Conservation (phyloP, 176 grass and related monocot genomes). For the Oryza coarctata region DNA sequence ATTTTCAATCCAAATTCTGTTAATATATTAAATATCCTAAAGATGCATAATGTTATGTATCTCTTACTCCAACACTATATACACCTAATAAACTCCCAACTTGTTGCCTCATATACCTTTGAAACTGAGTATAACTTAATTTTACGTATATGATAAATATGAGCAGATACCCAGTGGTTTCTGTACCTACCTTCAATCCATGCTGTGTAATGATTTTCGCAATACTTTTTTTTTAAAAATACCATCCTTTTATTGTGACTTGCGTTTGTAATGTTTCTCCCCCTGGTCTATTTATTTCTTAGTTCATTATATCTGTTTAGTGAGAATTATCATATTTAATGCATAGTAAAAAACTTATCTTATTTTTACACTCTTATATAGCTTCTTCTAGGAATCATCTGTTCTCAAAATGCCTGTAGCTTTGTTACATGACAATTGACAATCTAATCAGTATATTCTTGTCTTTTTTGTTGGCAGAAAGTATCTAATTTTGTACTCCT, state of each 20-base stretch:
- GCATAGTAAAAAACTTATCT: not conserved
- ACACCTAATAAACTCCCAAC: not conserved
- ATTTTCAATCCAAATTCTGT: not conserved
- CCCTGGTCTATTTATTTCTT: too few relatives aligned
- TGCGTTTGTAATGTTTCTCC: not conserved
- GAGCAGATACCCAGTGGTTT: constrained; percentile 1
- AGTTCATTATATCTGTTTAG: not conserved
- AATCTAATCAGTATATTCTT: constrained; percentile 17
- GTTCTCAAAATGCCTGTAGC: constrained; percentile 4
- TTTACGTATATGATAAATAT: constrained; percentile 21
- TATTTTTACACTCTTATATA: constrained; percentile 9
- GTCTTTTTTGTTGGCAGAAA: constrained; percentile 59
- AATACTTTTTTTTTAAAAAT: not conserved
- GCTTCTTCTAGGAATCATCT: constrained; percentile 5
- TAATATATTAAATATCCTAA: constrained; percentile 3
- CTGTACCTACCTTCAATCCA: not conserved
- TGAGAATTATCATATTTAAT: constrained; percentile 18
- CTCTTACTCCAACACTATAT: not conserved
- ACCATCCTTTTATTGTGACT: not conserved
- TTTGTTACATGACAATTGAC: constrained; percentile 20
- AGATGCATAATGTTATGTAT: not conserved
- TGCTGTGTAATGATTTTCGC: not conserved
- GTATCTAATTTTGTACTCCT: constrained; percentile 55
- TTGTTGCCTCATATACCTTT: not conserved
- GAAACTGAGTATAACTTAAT: constrained; percentile 4